phyloP scores from a whole-genome alignment of 345 rosid genomes.

The Gynandropsis gynandra region DNA sequence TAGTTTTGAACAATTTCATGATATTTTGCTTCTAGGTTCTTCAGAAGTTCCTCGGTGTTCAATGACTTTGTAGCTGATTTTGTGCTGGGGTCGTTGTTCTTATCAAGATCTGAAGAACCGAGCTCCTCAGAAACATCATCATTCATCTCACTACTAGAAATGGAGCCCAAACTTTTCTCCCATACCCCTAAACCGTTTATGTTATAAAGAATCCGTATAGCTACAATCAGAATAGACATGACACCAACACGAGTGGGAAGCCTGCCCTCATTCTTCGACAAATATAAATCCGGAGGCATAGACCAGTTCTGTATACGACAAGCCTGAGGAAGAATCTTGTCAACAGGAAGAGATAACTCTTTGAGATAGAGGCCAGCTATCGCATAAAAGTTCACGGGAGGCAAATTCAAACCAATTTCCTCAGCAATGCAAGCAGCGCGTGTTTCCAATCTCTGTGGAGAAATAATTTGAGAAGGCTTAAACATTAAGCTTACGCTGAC shows the following conservation, averaged over 20 bases:
- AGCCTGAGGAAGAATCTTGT: conserved; percentile 47
- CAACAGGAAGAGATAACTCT: conserved; percentile 45
- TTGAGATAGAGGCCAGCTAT: conserved; percentile 54
- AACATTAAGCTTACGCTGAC: conserved; percentile 55
- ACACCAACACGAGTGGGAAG: conserved; percentile 60
- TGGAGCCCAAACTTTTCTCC: conserved; percentile 35
- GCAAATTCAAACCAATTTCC: conserved; percentile 52
- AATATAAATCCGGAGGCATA: conserved; percentile 68
- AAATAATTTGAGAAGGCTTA: conserved; percentile 40
- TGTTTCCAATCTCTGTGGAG: conserved; percentile 51
- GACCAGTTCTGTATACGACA: conserved; percentile 55
- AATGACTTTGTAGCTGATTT: conserved; percentile 18
- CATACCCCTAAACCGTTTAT: conserved; percentile 61
- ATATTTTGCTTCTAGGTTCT: conserved; percentile 38
- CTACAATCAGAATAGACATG: conserved; percentile 53
- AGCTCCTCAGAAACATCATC: conserved; percentile 17
- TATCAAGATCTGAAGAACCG: conserved; percentile 16
- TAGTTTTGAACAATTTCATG: conserved; percentile 16
- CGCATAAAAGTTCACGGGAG: conserved; percentile 61
- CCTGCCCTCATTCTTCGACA: conserved; percentile 51
- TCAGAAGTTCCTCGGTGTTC: conserved; percentile 42
- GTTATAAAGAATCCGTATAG: conserved; percentile 50
- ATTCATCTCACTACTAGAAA: conserved; percentile 6
- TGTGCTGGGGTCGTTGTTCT: conserved; percentile 28
- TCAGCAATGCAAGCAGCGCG: conserved; percentile 59